phyloP scores from a whole-genome alignment of 192 early-diverging fungal species.

The Helicostylum pulchrum region DNA sequence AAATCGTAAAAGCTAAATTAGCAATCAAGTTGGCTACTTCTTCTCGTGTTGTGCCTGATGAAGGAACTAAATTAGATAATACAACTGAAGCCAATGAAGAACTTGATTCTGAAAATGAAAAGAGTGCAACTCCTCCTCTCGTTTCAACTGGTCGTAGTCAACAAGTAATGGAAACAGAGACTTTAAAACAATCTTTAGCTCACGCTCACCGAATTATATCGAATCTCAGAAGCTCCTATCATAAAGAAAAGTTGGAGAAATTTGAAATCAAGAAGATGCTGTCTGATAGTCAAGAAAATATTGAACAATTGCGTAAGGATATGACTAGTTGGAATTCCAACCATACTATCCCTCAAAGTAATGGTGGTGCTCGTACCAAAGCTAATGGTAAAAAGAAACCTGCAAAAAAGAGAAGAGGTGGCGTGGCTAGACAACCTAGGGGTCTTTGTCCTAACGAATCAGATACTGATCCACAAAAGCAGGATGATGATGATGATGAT shows the following conservation, averaged over 20 bases:
- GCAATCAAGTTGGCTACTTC: slow-evolving; percentile 21
- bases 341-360: not conserved
- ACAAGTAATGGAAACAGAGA: slow-evolving; percentile 33
- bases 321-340: slow-evolving; percentile 14
- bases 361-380: not conserved
- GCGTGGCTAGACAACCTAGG: slow-evolving; percentile 14
- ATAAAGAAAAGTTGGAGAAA: slow-evolving; percentile 54
- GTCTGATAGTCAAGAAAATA: slow-evolving; percentile 51
- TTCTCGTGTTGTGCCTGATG: not conserved
- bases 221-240: slow-evolving; percentile 44
- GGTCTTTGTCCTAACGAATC: slow-evolving; percentile 14
- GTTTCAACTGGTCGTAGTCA: not conserved
- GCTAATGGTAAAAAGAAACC: not conserved
- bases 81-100: not conserved
- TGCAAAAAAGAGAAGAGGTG: not conserved
- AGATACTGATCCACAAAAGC: slow-evolving; percentile 2
- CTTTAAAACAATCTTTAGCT: slow-evolving; percentile 32
- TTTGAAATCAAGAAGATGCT: slow-evolving; percentile 52
- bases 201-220: slow-evolving; percentile 51
- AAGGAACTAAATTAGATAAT: not conserved
- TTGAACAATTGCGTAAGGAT: slow-evolving; percentile 50
- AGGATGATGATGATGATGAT: not conserved
- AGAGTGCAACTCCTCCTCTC: slow-evolving; percentile 1
- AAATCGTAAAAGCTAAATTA: slow-evolving; percentile 26
- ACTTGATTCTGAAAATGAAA: not conserved